Percentiles rank a stretch among this genome's conserved stretches.
phyloP scores from a whole-genome alignment of 768 basidiomycete genomes.

The Calvatia gigantea region DNA sequence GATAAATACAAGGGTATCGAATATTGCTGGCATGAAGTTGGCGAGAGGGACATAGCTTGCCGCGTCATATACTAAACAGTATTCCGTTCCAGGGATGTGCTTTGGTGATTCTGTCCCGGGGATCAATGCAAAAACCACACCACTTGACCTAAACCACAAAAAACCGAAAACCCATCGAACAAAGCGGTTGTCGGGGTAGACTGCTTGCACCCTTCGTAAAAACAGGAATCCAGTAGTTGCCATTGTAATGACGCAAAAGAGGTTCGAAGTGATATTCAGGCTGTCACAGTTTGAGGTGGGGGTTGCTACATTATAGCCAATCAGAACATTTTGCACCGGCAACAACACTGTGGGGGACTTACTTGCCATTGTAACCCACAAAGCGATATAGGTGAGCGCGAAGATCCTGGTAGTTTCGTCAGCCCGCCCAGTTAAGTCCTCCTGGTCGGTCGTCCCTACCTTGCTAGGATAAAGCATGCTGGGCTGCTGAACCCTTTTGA shows the following conservation, averaged over 20 bases:
- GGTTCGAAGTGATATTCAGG: neutral
- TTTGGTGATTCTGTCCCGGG: slow-evolving; percentile 16
- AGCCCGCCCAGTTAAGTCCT: no score
- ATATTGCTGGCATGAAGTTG: slow-evolving; percentile 20
- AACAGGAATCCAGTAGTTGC: slow-evolving; percentile 22
- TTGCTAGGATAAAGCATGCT: neutral
- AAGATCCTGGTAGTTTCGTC: no score
- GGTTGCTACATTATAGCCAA: neutral
- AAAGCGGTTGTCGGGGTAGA: slow-evolving; percentile 23
- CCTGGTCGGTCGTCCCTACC: neutral
- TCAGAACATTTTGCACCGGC: neutral
- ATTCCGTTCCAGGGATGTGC: slow-evolving; percentile 26
- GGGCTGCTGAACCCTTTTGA: neutral
- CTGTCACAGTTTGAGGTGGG: neutral
- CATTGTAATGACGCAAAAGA: neutral
- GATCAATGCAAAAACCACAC: slow-evolving; percentile 18
- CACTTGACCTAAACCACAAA: slow-evolving; percentile 25
- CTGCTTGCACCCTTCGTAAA: slow-evolving; percentile 27
- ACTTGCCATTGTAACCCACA: no score
- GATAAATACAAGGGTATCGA: slow-evolving; percentile 31
- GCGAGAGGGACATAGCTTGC: slow-evolving; percentile 20
- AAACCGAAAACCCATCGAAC: slow-evolving; percentile 21
- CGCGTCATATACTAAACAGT: slow-evolving; percentile 24
- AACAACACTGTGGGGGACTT: no score
- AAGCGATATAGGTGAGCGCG: no score